A percentile compares a stretch with the other conserved stretches of the same genome.
phyloP scores from a whole-genome alignment of 192 early-diverging fungal genomes.

The Gryganskiella cystojenkinii region DNA sequence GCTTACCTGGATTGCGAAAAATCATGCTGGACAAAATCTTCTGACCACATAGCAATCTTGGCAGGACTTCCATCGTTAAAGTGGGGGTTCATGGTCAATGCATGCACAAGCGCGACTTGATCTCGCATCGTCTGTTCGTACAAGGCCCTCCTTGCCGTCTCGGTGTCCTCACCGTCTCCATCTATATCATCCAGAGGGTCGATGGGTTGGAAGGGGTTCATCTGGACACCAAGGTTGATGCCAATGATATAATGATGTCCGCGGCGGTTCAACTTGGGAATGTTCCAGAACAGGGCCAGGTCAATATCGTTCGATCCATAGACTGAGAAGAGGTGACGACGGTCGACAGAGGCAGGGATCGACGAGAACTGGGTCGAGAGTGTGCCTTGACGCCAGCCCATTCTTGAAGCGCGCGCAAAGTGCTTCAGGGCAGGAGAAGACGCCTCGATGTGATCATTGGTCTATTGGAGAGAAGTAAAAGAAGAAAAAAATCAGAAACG shows the following conservation, averaged over 20 bases:
- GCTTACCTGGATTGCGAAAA: constrained; percentile 59
- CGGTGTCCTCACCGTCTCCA: constrained; percentile 57
- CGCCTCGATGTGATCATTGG: constrained; percentile 63
- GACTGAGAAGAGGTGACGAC: constrained; percentile 75
- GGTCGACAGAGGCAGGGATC: constrained; percentile 66
- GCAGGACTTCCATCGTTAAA: constrained; percentile 78
- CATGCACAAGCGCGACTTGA: constrained; percentile 68
- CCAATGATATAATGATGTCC: constrained; percentile 96
- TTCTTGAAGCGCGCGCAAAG: constrained; percentile 77
- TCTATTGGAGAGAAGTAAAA: constrained; percentile 60
- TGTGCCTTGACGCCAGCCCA: constrained; percentile 75
- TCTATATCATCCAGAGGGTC: constrained; percentile 48
- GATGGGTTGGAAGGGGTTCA: constrained; percentile 70
- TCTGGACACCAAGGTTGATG: constrained; percentile 86
- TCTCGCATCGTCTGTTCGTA: constrained; percentile 79
- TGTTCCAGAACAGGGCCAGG: constrained; percentile 86
- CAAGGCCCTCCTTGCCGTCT: constrained; percentile 62
- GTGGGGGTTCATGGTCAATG: constrained; percentile 67
- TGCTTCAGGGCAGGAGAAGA: constrained; percentile 69
- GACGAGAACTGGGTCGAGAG: constrained; percentile 75
- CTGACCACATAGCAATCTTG: constrained; percentile 63
- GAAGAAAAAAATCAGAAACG: constrained; percentile 42
- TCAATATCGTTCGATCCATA: constrained; percentile 92
- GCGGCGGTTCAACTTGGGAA: constrained; percentile 56
- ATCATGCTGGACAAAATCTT: constrained; percentile 56